Conservation (phyloP, 768 basidiomycete genomes). For the Collybia sp. region DNA sequence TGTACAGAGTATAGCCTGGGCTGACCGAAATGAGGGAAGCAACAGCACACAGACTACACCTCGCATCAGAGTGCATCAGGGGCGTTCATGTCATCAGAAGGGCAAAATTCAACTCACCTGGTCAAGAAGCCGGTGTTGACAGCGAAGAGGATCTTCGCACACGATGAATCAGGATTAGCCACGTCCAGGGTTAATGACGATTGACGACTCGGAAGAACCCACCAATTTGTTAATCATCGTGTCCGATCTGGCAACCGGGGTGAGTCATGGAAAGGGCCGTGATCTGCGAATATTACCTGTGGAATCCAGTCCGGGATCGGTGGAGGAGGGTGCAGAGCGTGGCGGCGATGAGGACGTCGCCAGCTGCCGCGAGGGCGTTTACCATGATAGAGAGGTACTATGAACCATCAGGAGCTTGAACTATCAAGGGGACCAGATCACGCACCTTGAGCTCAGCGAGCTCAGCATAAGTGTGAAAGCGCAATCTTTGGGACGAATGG, state of each 20-base stretch:
- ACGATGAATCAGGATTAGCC: neutral
- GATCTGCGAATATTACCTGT: conserved; percentile 18
- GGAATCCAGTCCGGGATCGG: conserved; percentile 44
- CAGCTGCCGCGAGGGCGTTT: conserved; percentile 40
- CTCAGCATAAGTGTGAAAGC: conserved; percentile 26
- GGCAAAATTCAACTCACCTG: conserved; percentile 13
- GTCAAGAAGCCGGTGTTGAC: conserved; percentile 37
- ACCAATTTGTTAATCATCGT: conserved; percentile 43
- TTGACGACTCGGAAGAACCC: conserved; percentile 6
- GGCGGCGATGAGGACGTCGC: conserved; percentile 42
- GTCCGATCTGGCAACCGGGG: conserved; percentile 29
- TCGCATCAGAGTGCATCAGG: conserved; percentile 5
- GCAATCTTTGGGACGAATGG: conserved; percentile 14
- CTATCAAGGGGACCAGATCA: neutral
- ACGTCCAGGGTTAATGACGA: neutral
- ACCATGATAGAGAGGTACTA: conserved; percentile 36
- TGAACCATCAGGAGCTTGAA: neutral
- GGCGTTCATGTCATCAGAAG: neutral
- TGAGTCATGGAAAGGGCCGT: neutral
- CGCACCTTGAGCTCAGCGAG: conserved; percentile 31
- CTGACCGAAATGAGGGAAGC: conserved; percentile 49
- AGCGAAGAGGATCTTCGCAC: conserved; percentile 36
- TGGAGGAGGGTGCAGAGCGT: conserved; percentile 36
- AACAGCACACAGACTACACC: conserved; percentile 44
- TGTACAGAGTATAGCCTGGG: conserved; percentile 1